Percentiles rank a stretch among this genome's conserved stretches.
Conservation (phyloP, 805 yeast species). For the Lachancea sp. region DNA sequence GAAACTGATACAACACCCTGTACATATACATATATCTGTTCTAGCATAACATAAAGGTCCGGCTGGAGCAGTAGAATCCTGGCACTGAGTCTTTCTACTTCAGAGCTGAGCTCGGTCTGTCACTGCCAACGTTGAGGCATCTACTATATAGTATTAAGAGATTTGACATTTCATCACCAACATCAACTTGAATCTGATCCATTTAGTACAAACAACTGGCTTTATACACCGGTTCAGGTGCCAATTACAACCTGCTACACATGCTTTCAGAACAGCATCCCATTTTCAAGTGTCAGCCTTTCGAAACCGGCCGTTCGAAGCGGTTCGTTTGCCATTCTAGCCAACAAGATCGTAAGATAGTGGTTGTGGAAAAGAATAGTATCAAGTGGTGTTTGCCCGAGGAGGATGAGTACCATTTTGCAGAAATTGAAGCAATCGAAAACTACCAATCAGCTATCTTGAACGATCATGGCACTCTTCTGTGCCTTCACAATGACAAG, state of each 20-base stretch:
- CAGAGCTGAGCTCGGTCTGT: background rate
- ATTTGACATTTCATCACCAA: background rate
- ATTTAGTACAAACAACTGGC: background rate
- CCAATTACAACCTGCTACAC: background rate
- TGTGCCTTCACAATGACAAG: constrained; percentile 17
- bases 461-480: constrained; percentile 17
- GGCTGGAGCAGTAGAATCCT: too few relatives aligned
- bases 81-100: background rate
- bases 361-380: constrained; percentile 15
- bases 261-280: constrained; percentile 8
- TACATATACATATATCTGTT: constrained; percentile 4
- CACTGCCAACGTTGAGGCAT: too few relatives aligned
- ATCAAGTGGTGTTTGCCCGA: constrained; percentile 19
- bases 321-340: constrained; percentile 17
- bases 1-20: background rate
- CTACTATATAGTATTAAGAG: too few relatives aligned
- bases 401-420: constrained; percentile 10
- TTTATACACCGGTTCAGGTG: background rate
- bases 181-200: background rate
- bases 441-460: constrained; percentile 11
- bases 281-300: constrained; percentile 4
- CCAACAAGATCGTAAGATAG: constrained; percentile 12
- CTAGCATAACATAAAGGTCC: background rate
- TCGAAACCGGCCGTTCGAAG: background rate
- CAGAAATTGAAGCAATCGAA: constrained; percentile 10